phyloP scores from a whole-genome alignment of 768 basidiomycete genomes.

The Mycena vulgaris region DNA sequence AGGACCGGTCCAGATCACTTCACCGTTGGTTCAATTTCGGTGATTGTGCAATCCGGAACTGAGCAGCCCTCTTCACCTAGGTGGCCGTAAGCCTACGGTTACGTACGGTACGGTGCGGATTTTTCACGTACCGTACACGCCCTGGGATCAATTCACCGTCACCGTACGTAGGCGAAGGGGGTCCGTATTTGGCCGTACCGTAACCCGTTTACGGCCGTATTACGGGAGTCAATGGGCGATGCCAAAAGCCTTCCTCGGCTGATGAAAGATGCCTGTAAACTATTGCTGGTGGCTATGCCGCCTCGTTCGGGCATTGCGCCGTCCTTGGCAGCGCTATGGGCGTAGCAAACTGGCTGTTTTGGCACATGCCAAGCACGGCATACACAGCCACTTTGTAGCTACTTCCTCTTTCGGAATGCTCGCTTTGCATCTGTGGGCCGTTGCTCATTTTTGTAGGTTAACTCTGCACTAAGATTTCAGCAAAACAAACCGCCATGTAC shows the following conservation, averaged over 20 bases:
- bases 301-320: background rate
- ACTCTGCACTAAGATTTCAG: background rate
- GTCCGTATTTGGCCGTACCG: background rate
- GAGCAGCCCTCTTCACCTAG: too few species aligned
- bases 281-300: background rate
- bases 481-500: background rate
- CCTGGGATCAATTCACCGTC: background rate
- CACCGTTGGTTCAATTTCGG: too few species aligned
- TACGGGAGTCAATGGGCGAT: background rate
- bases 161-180: background rate
- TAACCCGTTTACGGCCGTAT: slow-evolving; percentile 11
- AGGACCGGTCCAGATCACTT: too few species aligned
- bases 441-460: background rate
- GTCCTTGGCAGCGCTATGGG: background rate
- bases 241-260: background rate
- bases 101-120: too few species aligned
- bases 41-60: too few species aligned
- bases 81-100: too few species aligned
- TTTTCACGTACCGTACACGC: too few species aligned
- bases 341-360: slow-evolving; percentile 3
- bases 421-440: background rate
- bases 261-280: background rate
- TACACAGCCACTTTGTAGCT: background rate
- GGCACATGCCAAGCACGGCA: background rate
- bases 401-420: background rate